These are phyloP conservation scores for Hericium alpestre DNA, from an alignment of 768 basidiomycete species.

Conservation along the genomic window DNA sequence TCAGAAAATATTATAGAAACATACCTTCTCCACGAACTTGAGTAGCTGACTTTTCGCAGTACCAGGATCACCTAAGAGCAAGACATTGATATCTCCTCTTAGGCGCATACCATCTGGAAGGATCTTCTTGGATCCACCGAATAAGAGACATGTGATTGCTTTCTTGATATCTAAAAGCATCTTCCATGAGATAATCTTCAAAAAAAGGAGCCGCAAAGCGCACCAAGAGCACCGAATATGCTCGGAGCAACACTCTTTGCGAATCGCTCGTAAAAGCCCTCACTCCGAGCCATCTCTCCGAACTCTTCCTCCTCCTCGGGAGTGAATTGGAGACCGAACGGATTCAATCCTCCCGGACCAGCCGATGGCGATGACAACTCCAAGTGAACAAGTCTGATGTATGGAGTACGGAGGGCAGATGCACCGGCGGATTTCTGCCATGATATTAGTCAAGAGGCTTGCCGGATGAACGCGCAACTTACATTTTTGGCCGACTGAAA, in stretches of 20 bases:
- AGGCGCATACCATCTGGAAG: constrained; percentile 95
- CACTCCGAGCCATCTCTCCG: constrained; percentile 77
- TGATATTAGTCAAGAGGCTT: not conserved
- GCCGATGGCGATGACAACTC: constrained; percentile 75
- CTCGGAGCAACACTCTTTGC: constrained; percentile 91
- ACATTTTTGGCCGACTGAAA: constrained; percentile 86
- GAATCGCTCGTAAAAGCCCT: constrained; percentile 88
- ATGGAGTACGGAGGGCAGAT: constrained; percentile 86
- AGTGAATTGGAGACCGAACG: constrained; percentile 80
- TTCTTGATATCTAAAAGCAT: constrained; percentile 85
- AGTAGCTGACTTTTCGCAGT: constrained; percentile 97
- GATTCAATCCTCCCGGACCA: constrained; percentile 63
- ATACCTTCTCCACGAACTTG: constrained; percentile 94
- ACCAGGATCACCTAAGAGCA: constrained; percentile 94
- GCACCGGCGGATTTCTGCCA: constrained; percentile 68
- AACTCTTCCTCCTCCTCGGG: constrained; percentile 98
- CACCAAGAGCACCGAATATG: constrained; percentile 92
- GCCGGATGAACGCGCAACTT: constrained; percentile 15
- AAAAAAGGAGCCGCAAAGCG: constrained; percentile 8
- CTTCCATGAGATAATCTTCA: not conserved
- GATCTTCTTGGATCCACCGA: constrained; percentile 95
- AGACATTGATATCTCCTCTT: constrained; percentile 94
- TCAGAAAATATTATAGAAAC: not conserved
- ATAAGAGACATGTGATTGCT: constrained; percentile 89
- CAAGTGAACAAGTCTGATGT: constrained; percentile 86